A percentile compares a stretch with the other conserved stretches of the same genome.
phyloP scores from a whole-genome alignment of 2,329 filamentous ascomycete genomes.

The Sarocladium strictum region DNA sequence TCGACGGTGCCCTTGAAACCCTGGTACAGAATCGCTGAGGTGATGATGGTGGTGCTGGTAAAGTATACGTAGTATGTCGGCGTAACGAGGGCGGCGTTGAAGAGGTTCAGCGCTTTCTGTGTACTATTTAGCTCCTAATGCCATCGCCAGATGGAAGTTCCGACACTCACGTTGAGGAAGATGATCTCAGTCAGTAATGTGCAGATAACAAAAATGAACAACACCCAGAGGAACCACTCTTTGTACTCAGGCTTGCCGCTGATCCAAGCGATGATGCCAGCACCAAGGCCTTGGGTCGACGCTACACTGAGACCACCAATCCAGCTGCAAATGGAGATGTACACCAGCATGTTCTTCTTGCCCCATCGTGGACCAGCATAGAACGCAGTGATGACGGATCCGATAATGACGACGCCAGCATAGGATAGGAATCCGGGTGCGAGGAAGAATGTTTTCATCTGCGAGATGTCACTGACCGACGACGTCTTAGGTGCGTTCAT shows the following conservation, averaged over 20 bases:
- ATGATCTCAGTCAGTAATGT: constrained; percentile 92
- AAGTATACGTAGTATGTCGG: constrained; percentile 99
- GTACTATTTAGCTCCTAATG: constrained; percentile 23
- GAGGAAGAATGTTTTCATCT: constrained; percentile 86
- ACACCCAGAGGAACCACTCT: constrained; percentile 92
- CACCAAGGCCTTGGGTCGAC: constrained; percentile 84
- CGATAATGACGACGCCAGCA: constrained; percentile 74
- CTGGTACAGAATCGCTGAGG: constrained; percentile 84
- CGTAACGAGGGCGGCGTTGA: constrained; percentile 93
- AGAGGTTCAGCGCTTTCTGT: constrained; percentile 96
- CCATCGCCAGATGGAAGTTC: too few relatives aligned
- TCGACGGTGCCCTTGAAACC: constrained; percentile 84
- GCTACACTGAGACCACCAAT: constrained; percentile 93
- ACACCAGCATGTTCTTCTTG: constrained; percentile 96
- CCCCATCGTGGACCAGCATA: constrained; percentile 85
- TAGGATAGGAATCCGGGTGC: constrained; percentile 82
- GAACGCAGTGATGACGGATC: constrained; percentile 63
- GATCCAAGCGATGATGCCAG: constrained; percentile 62
- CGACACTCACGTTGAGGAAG: constrained; percentile 76
- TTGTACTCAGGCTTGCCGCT: constrained; percentile 84
- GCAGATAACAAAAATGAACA: constrained; percentile 83
- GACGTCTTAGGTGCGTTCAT: constrained; percentile 86
- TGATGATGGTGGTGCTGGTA: constrained; percentile 90
- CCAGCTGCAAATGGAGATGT: constrained; percentile 92
- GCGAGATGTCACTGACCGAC: constrained; percentile 79